Evolutionary conservation across 805 yeast species (phyloP), one percentile per base, ranked within the genome.

Genomic region (Metschnikowia peoriensis): DNA sequence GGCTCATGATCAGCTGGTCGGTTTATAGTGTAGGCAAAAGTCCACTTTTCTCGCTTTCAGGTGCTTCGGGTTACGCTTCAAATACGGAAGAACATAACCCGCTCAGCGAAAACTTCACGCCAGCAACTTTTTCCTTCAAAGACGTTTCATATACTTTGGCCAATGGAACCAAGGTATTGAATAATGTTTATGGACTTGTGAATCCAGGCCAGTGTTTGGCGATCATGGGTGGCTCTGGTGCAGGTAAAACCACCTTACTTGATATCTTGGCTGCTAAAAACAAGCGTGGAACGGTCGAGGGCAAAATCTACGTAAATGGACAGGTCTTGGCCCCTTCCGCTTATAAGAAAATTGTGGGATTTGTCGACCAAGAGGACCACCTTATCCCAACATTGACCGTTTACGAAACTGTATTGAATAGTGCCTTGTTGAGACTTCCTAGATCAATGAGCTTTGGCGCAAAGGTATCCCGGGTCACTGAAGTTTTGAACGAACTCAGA

Each of bases 141-240:
- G 78, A 84, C 49, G 78, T 94, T 10, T 69, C 81, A 4, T 94
- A 93, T 64, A 66, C 72, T 1, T 77, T 84, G 0, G 61, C 58
- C 8, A 66, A 61, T 28, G 80, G 82, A 10, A 73, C 73, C 0
- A 70, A 69, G 15, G 84, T 94, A 4, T 76, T 94, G 53, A 76
- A 79, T 11, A 75, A 79, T 29, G 78, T 89, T 0, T 83, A 81
- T 59, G 99, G 99, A 9, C 60, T 83, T 12, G 96, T 85, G 2
- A 82, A 82, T 47, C 96, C 97, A 1, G 87, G 97, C 38, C 91
- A 91, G 66, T 87, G 96, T 55, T 68, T 91, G 66, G 98, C 99
- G 0, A 90, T 94, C 41, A 89, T 94, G 96, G 99, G 99, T 42
- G 97, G 97, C 1, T 92, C 97, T 0, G 99, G 99, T 46, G 98